Percentiles rank a stretch among this genome's conserved stretches.
phyloP scores from a whole-genome alignment of 208 protist species.

The Trypanosoma theileri region DNA sequence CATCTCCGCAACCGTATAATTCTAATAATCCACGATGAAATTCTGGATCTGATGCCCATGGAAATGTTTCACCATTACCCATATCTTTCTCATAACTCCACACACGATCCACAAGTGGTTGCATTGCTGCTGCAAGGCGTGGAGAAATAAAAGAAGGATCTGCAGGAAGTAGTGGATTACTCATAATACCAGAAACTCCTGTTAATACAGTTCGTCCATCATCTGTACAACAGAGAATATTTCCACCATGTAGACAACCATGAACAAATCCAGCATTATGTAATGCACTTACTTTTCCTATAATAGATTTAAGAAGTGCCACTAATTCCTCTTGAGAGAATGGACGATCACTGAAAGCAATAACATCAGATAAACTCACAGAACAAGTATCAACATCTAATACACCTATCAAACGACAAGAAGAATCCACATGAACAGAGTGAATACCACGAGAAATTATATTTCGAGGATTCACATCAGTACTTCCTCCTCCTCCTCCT shows the following conservation, averaged over 20 bases:
- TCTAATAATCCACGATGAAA: conserved; percentile 23
- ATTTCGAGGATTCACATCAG: background rate
- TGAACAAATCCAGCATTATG: conserved; percentile 68
- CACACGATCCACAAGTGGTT: conserved; percentile 23
- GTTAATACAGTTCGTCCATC: conserved; percentile 63
- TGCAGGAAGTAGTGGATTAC: conserved; percentile 34
- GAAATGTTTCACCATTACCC: background rate
- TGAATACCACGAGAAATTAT: conserved; percentile 50
- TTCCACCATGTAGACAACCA: conserved; percentile 75
- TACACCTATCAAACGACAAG: conserved; percentile 57
- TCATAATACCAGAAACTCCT: conserved; percentile 59
- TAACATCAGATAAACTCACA: conserved; percentile 60
- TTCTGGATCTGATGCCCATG: conserved; percentile 15
- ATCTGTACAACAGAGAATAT: conserved; percentile 69
- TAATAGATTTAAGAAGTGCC: conserved; percentile 51
- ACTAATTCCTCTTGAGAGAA: conserved; percentile 43
- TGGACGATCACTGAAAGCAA: conserved; percentile 39
- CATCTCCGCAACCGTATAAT: conserved; percentile 14
- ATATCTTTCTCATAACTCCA: conserved; percentile 4
- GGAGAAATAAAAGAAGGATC: conserved; percentile 56
- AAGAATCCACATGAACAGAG: conserved; percentile 56
- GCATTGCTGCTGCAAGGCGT: conserved; percentile 27
- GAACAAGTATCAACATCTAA: conserved; percentile 58
- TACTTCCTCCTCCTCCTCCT: background rate
- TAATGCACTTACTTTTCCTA: conserved; percentile 42